Conservation (phyloP, 148 eudicot genomes). For the Mesembryanthemum crystallinum region DNA sequence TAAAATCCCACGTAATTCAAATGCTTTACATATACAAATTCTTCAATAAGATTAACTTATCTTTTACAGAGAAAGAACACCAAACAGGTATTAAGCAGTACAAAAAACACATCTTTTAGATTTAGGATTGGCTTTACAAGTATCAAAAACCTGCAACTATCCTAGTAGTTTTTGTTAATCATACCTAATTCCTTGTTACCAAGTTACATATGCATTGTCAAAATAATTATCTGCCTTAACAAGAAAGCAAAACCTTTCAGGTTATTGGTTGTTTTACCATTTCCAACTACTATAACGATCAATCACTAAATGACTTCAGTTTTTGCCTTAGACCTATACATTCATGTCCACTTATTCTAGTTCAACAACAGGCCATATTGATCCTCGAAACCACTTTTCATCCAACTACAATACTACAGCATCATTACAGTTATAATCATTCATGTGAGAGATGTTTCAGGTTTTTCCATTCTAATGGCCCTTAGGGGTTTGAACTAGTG, state of each 20-base stretch:
- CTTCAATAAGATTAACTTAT: not conserved
- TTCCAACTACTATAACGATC: not conserved
- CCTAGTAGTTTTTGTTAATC: not conserved
- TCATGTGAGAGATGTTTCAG: not conserved
- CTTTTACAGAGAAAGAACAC: not conserved
- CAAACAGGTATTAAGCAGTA: not conserved
- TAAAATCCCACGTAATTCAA: not conserved
- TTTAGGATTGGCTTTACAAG: not conserved
- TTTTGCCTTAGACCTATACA: not conserved
- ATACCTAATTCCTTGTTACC: not conserved
- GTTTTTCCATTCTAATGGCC: not conserved
- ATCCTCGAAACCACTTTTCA: not conserved
- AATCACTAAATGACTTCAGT: not conserved
- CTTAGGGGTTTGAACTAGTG: too few relatives aligned
- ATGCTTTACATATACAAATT: not conserved
- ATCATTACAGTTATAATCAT: not conserved
- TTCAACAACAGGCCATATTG: not conserved
- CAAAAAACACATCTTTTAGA: not conserved
- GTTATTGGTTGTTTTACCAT: not conserved
- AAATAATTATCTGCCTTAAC: not conserved
- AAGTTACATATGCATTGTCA: not conserved
- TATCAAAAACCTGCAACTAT: not conserved
- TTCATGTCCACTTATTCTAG: not conserved
- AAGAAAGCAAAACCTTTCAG: not conserved
- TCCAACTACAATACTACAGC: not conserved